Evolutionary conservation across 495 filamentous ascomycete species (phyloP), one percentile per base, ranked within the genome.

Genomic region (Lepraria neglecta): DNA sequence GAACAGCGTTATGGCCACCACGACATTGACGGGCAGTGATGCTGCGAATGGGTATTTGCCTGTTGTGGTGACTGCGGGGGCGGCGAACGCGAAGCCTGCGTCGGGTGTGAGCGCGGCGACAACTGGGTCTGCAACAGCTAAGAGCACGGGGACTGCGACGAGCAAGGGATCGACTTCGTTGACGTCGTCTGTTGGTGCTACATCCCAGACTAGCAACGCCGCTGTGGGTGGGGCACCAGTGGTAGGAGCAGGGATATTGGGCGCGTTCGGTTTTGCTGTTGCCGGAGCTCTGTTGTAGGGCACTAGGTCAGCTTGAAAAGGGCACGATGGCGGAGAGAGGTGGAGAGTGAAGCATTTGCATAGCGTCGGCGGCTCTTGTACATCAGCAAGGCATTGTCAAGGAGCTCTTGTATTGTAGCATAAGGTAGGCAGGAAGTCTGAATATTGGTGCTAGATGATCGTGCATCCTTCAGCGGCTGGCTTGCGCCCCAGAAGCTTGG

Each of bases 51-150:
- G 15, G 3, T 35, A 14, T 47, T 30, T 57, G n/a, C 38, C 60
- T 33, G 60, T 62, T 12, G 31, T 47, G 46, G 57, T 62, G 30
- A 62, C 60, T 15, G 60, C 60, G 21, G 60, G 60, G 10, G 42
- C 52, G 11, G 60, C 43, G 38, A 62, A 56, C 48, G 31, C 52
- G 48, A 57, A 27, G n/a, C 28, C 21, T 30, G 19, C 42, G 35
- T 6, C 6, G 24, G 44, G 21, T 28, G 56, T 27, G 6, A 45
- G 56, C 24, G 44, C 56, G 3, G 46, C 17, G 17, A 30, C 56
- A 35, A 47, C 56, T n/a, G 56, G 56, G 15, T 9, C 55, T 4
- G 11, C 40, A n/a, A 31, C 15, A 17, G 6, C 14, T 27, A 19
- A 15, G 6, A 17, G 3, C 6, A 58, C 40, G n/a, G 56, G 17